Conservation (phyloP, 495 filamentous ascomycete species). For the Penicillium cataractarum region DNA sequence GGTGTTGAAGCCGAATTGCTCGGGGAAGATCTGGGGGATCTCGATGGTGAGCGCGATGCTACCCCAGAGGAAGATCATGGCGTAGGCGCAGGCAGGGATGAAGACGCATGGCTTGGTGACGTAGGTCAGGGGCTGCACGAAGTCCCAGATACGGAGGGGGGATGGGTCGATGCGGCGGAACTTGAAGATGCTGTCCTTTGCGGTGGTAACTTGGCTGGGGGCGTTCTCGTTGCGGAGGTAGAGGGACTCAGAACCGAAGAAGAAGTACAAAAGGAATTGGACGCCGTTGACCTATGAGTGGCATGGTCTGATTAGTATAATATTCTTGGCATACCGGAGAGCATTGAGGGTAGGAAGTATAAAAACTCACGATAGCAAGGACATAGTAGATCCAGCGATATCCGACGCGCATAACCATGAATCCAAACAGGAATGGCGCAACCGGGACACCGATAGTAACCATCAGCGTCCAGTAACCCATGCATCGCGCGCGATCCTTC, state of each 20-base stretch:
- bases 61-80: slow-evolving; percentile 56
- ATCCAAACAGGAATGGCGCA: slow-evolving; percentile 54
- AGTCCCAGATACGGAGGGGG: slow-evolving; percentile 49
- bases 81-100: slow-evolving; percentile 54
- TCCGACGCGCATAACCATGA: slow-evolving; percentile 45
- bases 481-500: slow-evolving; percentile 45
- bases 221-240: slow-evolving; percentile 39
- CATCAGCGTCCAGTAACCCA: slow-evolving; percentile 54
- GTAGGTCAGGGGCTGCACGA: slow-evolving; percentile 50
- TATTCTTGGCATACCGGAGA: not conserved
- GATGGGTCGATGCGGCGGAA: slow-evolving; percentile 53
- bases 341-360: not conserved
- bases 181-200: slow-evolving; percentile 39
- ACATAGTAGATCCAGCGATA: slow-evolving; percentile 53
- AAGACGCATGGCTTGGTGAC: slow-evolving; percentile 42
- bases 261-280: slow-evolving; percentile 57
- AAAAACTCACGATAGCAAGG: slow-evolving; percentile 41
- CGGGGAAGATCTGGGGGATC: slow-evolving; percentile 54
- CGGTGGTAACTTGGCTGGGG: slow-evolving; percentile 8
- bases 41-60: slow-evolving; percentile 54
- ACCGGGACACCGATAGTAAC: slow-evolving; percentile 43
- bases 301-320: not conserved
- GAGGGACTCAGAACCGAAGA: slow-evolving; percentile 59
- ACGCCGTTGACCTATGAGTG: slow-evolving; percentile 48
- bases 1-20: slow-evolving; percentile 54